phyloP scores from a whole-genome alignment of 306 rosid genomes.

The Glycine tomentella region DNA sequence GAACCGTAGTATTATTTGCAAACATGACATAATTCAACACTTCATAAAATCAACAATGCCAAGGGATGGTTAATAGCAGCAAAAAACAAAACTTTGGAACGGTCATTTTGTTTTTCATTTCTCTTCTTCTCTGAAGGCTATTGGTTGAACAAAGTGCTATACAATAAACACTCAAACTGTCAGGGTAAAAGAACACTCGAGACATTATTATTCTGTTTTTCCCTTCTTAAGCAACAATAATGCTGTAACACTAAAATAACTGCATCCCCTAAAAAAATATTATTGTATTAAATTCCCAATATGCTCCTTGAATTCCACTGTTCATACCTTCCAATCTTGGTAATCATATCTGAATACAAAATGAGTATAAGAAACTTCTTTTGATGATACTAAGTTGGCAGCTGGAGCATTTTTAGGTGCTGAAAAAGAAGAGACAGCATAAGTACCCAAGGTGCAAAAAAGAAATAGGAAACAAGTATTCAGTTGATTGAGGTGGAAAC shows the following conservation, averaged over 20 bases:
- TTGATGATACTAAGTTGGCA: conserved; percentile 54
- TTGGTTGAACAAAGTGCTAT: not conserved
- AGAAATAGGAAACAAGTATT: not conserved
- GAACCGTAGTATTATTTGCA: conserved; percentile 20
- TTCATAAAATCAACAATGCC: not conserved
- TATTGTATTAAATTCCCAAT: too few relatives aligned
- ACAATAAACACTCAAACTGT: not conserved
- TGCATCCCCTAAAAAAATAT: too few relatives aligned
- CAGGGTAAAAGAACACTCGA: not conserved
- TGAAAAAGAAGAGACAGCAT: conserved; percentile 45
- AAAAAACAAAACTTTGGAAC: not conserved
- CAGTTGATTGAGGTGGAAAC: conserved; percentile 4
- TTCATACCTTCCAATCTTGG: conserved; percentile 85
- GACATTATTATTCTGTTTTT: not conserved
- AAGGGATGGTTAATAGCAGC: not conserved
- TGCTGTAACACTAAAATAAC: not conserved
- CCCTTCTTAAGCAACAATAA: not conserved
- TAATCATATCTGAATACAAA: conserved; percentile 86
- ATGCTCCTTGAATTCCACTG: too few relatives aligned
- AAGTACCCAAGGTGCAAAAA: not conserved
- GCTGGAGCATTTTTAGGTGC: conserved; percentile 85
- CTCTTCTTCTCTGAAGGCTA: not conserved
- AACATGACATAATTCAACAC: conserved; percentile 17
- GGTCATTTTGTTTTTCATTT: not conserved
- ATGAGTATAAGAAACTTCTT: conserved; percentile 65